These are phyloP conservation scores for Jaltomata sinuosa DNA, from an alignment of 257 asterid genomes.

Conservation along the genomic window DNA sequence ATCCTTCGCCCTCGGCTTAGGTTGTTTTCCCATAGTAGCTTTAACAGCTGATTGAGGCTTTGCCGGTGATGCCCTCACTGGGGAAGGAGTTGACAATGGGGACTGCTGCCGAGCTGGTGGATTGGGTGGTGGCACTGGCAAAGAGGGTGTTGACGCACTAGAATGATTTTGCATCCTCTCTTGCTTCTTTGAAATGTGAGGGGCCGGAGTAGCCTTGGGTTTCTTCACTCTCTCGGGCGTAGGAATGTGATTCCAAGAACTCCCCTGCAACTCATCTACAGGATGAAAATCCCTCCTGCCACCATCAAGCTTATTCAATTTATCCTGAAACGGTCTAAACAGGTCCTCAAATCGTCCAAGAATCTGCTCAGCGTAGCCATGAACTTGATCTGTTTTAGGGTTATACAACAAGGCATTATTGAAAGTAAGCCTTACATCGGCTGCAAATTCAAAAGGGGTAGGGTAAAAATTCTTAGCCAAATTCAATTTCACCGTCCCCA, in stretches of 20 bases:
- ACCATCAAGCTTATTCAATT: constrained; percentile 11
- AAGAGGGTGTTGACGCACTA: constrained; percentile 51
- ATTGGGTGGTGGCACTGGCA: constrained; percentile 21
- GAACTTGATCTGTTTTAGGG: constrained; percentile 66
- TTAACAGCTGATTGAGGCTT: constrained; percentile 26
- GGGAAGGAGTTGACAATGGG: constrained; percentile 36
- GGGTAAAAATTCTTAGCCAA: constrained; percentile 36
- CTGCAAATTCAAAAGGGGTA: constrained; percentile 63
- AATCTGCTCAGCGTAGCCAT: constrained; percentile 56
- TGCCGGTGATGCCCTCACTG: constrained; percentile 37
- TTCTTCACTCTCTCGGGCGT: constrained; percentile 46
- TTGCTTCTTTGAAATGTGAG: constrained; percentile 25
- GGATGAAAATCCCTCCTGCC: constrained; percentile 17
- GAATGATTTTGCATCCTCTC: constrained; percentile 62
- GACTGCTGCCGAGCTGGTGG: constrained; percentile 26
- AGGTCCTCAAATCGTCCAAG: constrained; percentile 58
- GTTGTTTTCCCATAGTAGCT: constrained; percentile 37
- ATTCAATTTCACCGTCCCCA: constrained; percentile 77
- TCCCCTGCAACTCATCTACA: constrained; percentile 69
- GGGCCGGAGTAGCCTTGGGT: constrained; percentile 26
- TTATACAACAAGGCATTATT: constrained; percentile 88
- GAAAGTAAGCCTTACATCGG: constrained; percentile 74
- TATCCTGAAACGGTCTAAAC: constrained; percentile 61
- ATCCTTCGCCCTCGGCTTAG: constrained; percentile 93
- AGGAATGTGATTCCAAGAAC: constrained; percentile 58